A percentile compares a stretch with the other conserved stretches of the same genome.
phyloP scores from a whole-genome alignment of 2,329 filamentous ascomycete genomes.

The Aspergillus calidoustus region DNA sequence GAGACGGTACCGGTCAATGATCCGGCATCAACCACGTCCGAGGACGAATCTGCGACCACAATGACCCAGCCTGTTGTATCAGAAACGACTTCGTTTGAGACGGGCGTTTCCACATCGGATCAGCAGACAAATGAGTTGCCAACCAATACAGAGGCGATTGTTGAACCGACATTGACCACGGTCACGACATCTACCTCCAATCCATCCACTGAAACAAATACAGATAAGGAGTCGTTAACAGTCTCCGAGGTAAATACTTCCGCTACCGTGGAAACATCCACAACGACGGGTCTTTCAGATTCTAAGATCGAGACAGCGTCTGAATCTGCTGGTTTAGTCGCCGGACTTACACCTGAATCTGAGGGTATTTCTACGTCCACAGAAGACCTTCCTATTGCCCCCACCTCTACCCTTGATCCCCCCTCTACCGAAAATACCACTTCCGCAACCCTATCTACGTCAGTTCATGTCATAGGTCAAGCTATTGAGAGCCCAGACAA shows the following conservation, averaged over 20 bases:
- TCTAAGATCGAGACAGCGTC: not conserved
- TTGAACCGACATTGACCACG: not conserved
- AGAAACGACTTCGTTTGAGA: not conserved
- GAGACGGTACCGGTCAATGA: not conserved
- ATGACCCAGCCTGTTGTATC: not conserved
- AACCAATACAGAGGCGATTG: not conserved
- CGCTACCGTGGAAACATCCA: not conserved
- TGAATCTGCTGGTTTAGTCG: not conserved
- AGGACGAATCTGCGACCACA: not conserved
- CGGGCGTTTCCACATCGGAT: not conserved
- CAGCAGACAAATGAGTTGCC: not conserved
- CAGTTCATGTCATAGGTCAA: slow-evolving; percentile 3
- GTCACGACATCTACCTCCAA: not conserved
- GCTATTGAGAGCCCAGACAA: not conserved
- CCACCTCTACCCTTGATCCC: not conserved
- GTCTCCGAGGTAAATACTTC: not conserved
- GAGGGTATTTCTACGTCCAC: not conserved
- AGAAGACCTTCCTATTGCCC: not conserved
- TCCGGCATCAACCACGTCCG: not conserved
- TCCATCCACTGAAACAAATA: not conserved
- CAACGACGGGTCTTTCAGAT: not conserved
- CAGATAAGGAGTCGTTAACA: not conserved
- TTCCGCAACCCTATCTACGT: not conserved
- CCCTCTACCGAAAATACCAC: not conserved
- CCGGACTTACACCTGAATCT: not conserved